Percentiles rank a stretch among this genome's conserved stretches.
Evolutionary conservation across 1,284 basidiomycete genomes (phyloP).

Genomic region (Leccinum ponderosum): DNA sequence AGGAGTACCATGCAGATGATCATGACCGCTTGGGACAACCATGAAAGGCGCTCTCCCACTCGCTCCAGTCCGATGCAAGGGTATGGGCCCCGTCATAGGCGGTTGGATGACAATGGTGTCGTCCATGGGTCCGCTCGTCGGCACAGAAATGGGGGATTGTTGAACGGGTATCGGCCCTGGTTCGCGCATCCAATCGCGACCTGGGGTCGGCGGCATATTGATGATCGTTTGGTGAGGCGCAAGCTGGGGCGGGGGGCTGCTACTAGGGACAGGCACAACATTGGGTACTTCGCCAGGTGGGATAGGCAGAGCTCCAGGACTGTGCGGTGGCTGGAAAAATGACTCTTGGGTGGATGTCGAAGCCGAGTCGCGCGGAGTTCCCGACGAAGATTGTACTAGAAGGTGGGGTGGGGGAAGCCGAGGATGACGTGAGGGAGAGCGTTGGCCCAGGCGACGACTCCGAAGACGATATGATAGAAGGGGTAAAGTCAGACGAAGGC

Average conservation of each 20-base stretch:
- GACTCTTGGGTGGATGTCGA: constrained; percentile 30
- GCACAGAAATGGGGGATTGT: constrained; percentile 6
- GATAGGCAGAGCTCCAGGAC: constrained; percentile 19
- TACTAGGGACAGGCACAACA: constrained; percentile 17
- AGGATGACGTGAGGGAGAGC: constrained; percentile 32
- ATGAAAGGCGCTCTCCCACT: constrained; percentile 17
- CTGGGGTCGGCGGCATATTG: constrained; percentile 9
- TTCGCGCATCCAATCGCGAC: constrained; percentile 12
- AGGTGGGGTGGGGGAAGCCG: constrained; percentile 35
- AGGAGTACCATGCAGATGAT: constrained; percentile 6
- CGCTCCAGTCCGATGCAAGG: constrained; percentile 17
- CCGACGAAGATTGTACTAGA: not conserved
- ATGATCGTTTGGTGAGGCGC: constrained; percentile 9
- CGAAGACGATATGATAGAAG: constrained; percentile 36
- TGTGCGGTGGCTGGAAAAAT: constrained; percentile 15
- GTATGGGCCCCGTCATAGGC: constrained; percentile 1
- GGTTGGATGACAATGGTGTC: constrained; percentile 25
- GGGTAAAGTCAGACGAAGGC: constrained; percentile 33
- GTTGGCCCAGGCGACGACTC: constrained; percentile 33
- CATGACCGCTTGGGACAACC: constrained; percentile 13
- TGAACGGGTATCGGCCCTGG: constrained; percentile 8
- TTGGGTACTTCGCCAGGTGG: constrained; percentile 10
- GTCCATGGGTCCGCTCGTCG: not conserved
- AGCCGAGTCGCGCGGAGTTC: constrained; percentile 14
- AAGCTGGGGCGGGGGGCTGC: constrained; percentile 5